phyloP scores from a whole-genome alignment of 192 early-diverging fungal genomes.

The Pilobolus umbonatus region DNA sequence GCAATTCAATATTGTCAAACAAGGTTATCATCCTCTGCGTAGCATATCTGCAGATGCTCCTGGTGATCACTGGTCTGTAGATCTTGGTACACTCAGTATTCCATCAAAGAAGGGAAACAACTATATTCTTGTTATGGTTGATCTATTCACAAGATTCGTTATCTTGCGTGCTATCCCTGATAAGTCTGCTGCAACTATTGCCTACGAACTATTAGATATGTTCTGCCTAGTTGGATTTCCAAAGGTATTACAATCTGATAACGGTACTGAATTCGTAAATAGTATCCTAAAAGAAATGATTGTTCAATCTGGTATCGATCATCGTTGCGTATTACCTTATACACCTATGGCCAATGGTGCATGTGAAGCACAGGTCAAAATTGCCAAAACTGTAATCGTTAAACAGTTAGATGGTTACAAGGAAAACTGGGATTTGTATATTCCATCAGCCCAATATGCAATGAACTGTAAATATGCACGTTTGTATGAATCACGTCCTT shows the following conservation, averaged over 20 bases:
- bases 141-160: slow-evolving; percentile 31
- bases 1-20: no score
- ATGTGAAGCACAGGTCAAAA: slow-evolving; percentile 35
- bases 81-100: no score
- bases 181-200: slow-evolving; percentile 16
- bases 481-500: slow-evolving; percentile 35
- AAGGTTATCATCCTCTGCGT: no score
- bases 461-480: slow-evolving; percentile 31
- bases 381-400: slow-evolving; percentile 16
- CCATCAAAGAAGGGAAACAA: neutral
- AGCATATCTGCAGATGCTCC: no score
- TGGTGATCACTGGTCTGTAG: no score
- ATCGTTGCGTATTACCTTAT: slow-evolving; percentile 34
- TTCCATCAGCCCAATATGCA: slow-evolving; percentile 32
- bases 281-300: slow-evolving; percentile 16
- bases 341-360: slow-evolving; percentile 40
- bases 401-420: slow-evolving; percentile 23
- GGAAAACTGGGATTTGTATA: slow-evolving; percentile 29
- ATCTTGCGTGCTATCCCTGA: slow-evolving; percentile 10
- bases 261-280: slow-evolving; percentile 45
- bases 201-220: neutral
- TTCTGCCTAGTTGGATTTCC: slow-evolving; percentile 27
- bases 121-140: slow-evolving; percentile 17
- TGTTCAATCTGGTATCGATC: slow-evolving; percentile 15
- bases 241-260: slow-evolving; percentile 31